A percentile compares a stretch with the other conserved stretches of the same genome.
phyloP scores from a whole-genome alignment of 441 rosid species.

The Euphorbia corollata region DNA sequence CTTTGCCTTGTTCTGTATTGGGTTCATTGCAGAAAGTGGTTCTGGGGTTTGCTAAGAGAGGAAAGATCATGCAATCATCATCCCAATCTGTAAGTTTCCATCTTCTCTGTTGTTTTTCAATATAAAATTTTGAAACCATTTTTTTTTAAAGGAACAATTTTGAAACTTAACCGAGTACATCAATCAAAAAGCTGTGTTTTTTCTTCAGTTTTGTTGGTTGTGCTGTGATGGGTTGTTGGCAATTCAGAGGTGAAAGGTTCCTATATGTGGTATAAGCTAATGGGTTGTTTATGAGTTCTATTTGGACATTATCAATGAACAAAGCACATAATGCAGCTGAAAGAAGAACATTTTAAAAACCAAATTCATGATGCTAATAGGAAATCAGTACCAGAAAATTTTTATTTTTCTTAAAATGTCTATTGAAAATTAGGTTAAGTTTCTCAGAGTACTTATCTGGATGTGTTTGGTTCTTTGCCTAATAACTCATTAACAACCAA shows the following conservation, averaged over 20 bases:
- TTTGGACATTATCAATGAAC: background rate
- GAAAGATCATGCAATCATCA: constrained; percentile 39
- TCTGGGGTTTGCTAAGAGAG: constrained; percentile 42
- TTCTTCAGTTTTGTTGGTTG: background rate
- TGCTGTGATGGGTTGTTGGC: background rate
- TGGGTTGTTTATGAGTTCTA: background rate
- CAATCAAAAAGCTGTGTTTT: background rate
- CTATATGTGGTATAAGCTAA: background rate
- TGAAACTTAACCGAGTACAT: too few species aligned
- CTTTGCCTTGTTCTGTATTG: constrained; percentile 34
- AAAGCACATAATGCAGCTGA: background rate
- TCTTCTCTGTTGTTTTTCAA: too few species aligned
- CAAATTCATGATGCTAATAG: too few species aligned
- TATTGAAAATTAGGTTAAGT: too few species aligned
- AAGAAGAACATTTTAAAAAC: too few species aligned
- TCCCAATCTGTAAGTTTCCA: constrained; percentile 13
- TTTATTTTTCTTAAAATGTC: background rate
- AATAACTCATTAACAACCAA: background rate
- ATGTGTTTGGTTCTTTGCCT: background rate
- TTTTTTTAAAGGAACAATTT: too few species aligned
- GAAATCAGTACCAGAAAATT: background rate
- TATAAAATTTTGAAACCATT: too few species aligned
- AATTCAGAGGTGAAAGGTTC: background rate
- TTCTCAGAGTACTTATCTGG: background rate
- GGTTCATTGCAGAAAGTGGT: constrained; percentile 24